phyloP scores from a whole-genome alignment of 257 asterid genomes.

The Ophiorrhiza pumila region DNA sequence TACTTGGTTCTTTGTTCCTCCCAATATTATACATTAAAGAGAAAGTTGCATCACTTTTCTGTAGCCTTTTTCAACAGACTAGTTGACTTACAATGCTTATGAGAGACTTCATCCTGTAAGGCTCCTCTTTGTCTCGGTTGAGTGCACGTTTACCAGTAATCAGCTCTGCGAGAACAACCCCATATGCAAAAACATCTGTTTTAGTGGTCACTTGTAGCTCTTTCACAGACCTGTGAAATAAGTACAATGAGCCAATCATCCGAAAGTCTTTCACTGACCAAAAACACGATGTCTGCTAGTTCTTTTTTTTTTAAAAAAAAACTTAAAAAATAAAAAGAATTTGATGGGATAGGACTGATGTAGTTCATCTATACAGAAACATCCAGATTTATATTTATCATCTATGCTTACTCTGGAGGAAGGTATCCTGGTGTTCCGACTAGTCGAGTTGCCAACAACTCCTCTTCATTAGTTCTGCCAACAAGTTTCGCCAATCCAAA shows the following conservation, averaged over 20 bases:
- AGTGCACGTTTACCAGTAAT: slow-evolving; percentile 86
- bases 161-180: slow-evolving; percentile 83
- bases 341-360: too few species aligned
- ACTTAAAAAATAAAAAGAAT: too few species aligned
- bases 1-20: not conserved
- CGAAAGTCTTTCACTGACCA: not conserved
- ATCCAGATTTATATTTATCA: not conserved
- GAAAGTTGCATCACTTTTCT: not conserved
- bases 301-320: too few species aligned
- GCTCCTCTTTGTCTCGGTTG: slow-evolving; percentile 52
- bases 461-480: slow-evolving; percentile 62
- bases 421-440: slow-evolving; percentile 95
- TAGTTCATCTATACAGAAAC: not conserved
- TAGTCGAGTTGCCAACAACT: slow-evolving; percentile 60
- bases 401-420: slow-evolving; percentile 73
- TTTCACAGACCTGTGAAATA: slow-evolving; percentile 60
- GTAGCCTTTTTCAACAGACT: not conserved
- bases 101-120: slow-evolving; percentile 69
- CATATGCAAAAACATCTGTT: slow-evolving; percentile 84
- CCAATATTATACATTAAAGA: not conserved
- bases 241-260: slow-evolving; percentile 5
- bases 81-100: slow-evolving; percentile 61
- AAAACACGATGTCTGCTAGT: not conserved
- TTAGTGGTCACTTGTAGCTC: slow-evolving; percentile 80
- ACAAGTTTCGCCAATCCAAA: slow-evolving; percentile 87